Percentiles rank a stretch among this genome's conserved stretches.
phyloP scores from a whole-genome alignment of 2,329 filamentous ascomycete genomes.

The Bimuria novae-zelandiae region DNA sequence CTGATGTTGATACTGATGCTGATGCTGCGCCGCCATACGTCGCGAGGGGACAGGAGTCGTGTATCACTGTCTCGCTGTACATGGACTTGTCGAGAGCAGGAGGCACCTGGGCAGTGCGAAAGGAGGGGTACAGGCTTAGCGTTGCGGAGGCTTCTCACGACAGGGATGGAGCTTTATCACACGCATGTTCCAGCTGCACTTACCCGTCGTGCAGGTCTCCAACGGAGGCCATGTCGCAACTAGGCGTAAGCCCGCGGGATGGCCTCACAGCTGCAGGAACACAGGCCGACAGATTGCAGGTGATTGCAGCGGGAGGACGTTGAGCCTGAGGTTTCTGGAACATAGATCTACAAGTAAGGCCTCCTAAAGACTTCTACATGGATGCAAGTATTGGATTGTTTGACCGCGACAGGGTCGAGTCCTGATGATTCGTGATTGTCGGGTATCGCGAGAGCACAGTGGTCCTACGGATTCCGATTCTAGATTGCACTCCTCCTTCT shows the following conservation, averaged over 20 bases:
- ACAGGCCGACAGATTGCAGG: constrained; percentile 28
- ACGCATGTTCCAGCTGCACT: constrained; percentile 44
- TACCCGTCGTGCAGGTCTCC: constrained; percentile 43
- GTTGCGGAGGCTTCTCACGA: constrained; percentile 19
- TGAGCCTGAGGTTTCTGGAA: constrained; percentile 14
- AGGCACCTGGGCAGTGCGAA: constrained; percentile 11
- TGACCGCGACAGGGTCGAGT: too few relatives aligned
- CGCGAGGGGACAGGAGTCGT: constrained; percentile 11
- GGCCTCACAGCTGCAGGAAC: constrained; percentile 47
- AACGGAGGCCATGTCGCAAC: constrained; percentile 23
- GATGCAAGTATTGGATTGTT: too few relatives aligned
- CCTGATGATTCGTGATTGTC: constrained; percentile 6
- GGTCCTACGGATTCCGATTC: constrained; percentile 34
- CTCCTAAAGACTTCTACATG: not conserved
- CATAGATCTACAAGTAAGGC: not conserved
- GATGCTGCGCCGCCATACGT: constrained; percentile 7
- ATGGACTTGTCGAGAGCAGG: constrained; percentile 19
- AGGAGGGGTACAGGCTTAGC: constrained; percentile 24
- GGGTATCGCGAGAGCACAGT: constrained; percentile 19
- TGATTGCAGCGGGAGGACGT: constrained; percentile 21
- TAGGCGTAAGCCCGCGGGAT: constrained; percentile 36
- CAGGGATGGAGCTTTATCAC: constrained; percentile 41
- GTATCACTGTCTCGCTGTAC: constrained; percentile 27
- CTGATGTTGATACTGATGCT: not conserved
- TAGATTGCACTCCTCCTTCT: constrained; percentile 35